Base-by-base conservation (phyloP, 768 basidiomycete species). In the Boletus huronensis region DNA sequence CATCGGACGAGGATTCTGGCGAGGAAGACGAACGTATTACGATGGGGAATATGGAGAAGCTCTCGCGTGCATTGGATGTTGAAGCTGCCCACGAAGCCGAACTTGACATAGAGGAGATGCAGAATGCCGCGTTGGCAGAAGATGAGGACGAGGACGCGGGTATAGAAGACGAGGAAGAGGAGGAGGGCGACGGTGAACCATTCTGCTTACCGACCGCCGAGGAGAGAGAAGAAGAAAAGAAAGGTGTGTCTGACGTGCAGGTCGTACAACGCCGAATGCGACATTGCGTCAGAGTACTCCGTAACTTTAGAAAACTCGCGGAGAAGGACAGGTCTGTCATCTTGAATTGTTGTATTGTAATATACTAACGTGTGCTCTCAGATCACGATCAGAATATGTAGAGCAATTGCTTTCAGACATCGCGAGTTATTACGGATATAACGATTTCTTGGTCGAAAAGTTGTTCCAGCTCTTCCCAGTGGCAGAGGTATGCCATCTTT, bases 401-500 rank as follows among this genome's bases (percentile, higher is more conserved):
- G 84, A 87, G 39, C 96, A 98, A 69, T 75, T 99, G 45, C 74
- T 94, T 11, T 77, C 84, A 26, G 97, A 99, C 63, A 93, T 98
- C 60, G 86, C 86, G 25, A 93, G 82, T 65, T 98, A 99, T 75
- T 98, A 98, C 67, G 97, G 97, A 28, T 99, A 99, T 75, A 98
- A 98, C 63, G 87, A 89, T 6, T 98, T 94, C 75, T 80, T 99
- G 41, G 83, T 88, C 2, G 93, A 96, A 67, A 98, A 98, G 73
- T 76, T 99, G 16, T 95, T 98, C 77, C 85, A 88, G 57, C 77
- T 99, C 21, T 98, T 99, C 75, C 82, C 94, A 3, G 85, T 95
- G 13, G 83, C 86, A 35, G 97, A 99, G 83, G 95, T 92, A 58
- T 54, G 79, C 61, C 5, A 31, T 39, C 23, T 48, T 29, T 48